Conservation (phyloP, 257 asterid genomes). For the Thymus quinquecostatus region DNA sequence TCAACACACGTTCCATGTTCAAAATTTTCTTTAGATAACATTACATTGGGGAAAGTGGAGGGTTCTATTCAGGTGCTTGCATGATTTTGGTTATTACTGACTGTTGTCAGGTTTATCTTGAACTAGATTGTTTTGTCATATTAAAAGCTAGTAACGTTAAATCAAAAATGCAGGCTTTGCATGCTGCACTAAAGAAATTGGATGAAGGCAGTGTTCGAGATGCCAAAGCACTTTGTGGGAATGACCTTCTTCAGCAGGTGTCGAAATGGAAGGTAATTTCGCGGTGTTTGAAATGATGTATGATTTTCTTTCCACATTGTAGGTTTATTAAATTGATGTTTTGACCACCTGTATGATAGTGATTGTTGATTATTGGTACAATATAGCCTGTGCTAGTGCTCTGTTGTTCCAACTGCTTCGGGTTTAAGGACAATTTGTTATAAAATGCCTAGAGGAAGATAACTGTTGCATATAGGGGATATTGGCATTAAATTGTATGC, state of each 20-base stretch:
- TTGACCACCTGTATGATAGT: conserved; percentile 12
- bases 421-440: not conserved
- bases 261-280: conserved; percentile 68
- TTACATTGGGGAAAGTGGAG: conserved; percentile 84
- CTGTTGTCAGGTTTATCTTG: conserved; percentile 8
- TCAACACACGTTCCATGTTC: conserved; percentile 51
- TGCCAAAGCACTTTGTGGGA: conserved; percentile 82
- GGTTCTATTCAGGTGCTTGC: conserved; percentile 63
- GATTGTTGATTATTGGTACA: not conserved
- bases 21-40: conserved; percentile 43
- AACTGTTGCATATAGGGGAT: conserved; percentile 1
- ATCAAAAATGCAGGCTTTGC: conserved; percentile 62
- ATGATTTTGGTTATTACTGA: conserved; percentile 10
- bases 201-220: conserved; percentile 74
- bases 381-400: conserved; percentile 11
- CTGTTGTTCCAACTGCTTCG: conserved; percentile 17
- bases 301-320: not conserved
- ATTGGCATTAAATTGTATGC: not conserved
- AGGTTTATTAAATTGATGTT: conserved; percentile 4
- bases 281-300: conserved; percentile 7
- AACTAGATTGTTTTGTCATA: conserved; percentile 5
- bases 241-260: conserved; percentile 69
- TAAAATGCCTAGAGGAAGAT: conserved; percentile 1
- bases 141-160: conserved; percentile 17
- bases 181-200: conserved; percentile 65